Base-by-base conservation (phyloP, 129 eudicot species). In the Flaveria linearis region DNA sequence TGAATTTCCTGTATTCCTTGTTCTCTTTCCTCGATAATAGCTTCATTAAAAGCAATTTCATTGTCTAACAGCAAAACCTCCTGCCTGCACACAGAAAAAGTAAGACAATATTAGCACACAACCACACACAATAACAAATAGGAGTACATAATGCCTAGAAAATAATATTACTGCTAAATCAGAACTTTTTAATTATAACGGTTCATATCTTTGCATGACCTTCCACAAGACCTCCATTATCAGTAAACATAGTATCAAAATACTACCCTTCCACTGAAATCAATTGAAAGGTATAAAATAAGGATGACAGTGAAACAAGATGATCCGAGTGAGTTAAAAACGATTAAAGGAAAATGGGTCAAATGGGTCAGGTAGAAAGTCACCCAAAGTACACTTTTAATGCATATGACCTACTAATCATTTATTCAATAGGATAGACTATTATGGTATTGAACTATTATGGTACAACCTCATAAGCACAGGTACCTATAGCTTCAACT, bases 21-120 rank as follows among this genome's bases (percentile, higher is more conserved):
- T 50, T 90, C 96, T 80, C 96, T 82, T 80, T 90, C 96, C 58
- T 90, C 92, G 26, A 90, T 90, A 63, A 85, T 71, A 17, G 92
- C 96, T 58, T 87, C 90, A 57, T 87, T 85, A 39, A 87, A 82
- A 49, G 72, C 67, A 57, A 90, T 86, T 84, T 90, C 90, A 79
- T 85, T 87, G 49, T 85, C 92, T 68, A 85, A 53, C 28, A 76
- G 75, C 66, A 77, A 63, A 22, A 77, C 80, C 69, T 86, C 90
- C 60, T 87, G 90, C 33, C 80, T 76, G 53, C 79, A 46, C 11
- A 56, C 39, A 72, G 30, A 22, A 30, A 52, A 72, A 52, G 53
- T 17, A 13, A 55, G 22, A 25, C 9, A 50, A 36, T 51, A 22
- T 18, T 26, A 69, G 42, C 33, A 69, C 56, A 69, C 9, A 4